Percentiles rank a stretch among this genome's conserved stretches.
Conservation (phyloP, 192 early-diverging fungal genomes). For the Backusella mclennaniae region DNA sequence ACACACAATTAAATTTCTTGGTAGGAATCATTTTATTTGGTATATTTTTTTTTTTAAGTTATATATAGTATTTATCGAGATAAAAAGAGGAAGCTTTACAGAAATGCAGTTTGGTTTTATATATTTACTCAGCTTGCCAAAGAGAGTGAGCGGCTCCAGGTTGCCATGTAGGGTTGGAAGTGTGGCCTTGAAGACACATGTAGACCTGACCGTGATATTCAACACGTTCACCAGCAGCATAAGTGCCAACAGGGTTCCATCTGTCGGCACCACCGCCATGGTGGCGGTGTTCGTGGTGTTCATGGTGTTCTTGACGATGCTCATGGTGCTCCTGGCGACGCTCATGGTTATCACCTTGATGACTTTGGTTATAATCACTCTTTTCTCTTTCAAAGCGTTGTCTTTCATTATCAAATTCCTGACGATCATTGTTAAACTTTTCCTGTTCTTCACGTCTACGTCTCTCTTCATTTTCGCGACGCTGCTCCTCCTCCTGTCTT, state of each 20-base stretch:
- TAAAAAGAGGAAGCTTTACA: not conserved
- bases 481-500: slow-evolving; percentile 9
- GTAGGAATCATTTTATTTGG: no score
- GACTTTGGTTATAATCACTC: not conserved
- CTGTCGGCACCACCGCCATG: slow-evolving; percentile 13
- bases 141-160: slow-evolving; percentile 45
- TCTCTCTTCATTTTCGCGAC: slow-evolving; percentile 22
- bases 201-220: slow-evolving; percentile 43
- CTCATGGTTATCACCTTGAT: not conserved
- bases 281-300: slow-evolving; percentile 7
- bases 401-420: not conserved
- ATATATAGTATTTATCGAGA: no score
- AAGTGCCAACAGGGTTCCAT: slow-evolving; percentile 45
- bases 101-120: not conserved
- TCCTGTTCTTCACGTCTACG: slow-evolving; percentile 17
- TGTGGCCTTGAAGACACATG: slow-evolving; percentile 47
- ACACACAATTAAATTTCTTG: no score
- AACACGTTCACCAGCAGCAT: slow-evolving; percentile 48
- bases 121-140: slow-evolving; percentile 38
- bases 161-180: slow-evolving; percentile 43
- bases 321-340: not conserved
- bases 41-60: no score
- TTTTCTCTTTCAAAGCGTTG: not conserved
- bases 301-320: slow-evolving; percentile 9
- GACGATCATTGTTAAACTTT: slow-evolving; percentile 11